phyloP scores from a whole-genome alignment of 2,329 filamentous ascomycete species.

The Elsinoe ampelina region DNA sequence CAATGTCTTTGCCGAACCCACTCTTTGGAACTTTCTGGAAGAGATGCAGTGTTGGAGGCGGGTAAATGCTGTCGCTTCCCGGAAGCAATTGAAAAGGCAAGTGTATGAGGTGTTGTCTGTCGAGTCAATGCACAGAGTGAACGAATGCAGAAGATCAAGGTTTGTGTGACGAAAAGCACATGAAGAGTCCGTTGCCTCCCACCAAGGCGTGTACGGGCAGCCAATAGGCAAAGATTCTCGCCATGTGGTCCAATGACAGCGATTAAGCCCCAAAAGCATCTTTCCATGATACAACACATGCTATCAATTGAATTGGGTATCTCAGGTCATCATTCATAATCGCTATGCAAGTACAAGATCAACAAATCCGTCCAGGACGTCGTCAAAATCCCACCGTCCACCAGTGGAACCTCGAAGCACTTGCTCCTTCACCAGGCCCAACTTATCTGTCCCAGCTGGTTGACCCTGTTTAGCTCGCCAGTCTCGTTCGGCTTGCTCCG shows the following conservation, averaged over 20 bases:
- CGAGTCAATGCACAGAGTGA: neutral
- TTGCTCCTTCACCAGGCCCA: conserved; percentile 19
- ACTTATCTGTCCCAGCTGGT: conserved; percentile 8
- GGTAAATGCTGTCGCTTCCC: neutral
- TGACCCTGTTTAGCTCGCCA: conserved; percentile 36
- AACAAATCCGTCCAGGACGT: conserved; percentile 20
- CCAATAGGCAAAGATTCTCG: neutral
- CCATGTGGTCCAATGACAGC: neutral
- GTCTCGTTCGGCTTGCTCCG: conserved; percentile 34
- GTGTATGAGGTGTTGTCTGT: neutral
- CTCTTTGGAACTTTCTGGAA: conserved; percentile 10
- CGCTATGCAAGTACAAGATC: conserved; percentile 17
- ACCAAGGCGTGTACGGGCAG: neutral
- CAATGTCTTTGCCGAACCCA: conserved; percentile 6
- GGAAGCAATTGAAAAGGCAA: too few species aligned
- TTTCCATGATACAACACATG: neutral
- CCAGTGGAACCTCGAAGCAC: conserved; percentile 17
- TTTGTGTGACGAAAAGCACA: neutral
- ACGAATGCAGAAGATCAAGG: neutral
- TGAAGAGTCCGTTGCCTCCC: neutral
- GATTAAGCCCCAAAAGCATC: neutral
- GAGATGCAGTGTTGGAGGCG: neutral
- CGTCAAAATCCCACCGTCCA: conserved; percentile 18
- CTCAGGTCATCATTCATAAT: neutral
- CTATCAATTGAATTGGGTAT: neutral